These are phyloP conservation scores for Metschnikowia corniflorae DNA, from an alignment of 805 yeast species.

Conservation along the genomic window DNA sequence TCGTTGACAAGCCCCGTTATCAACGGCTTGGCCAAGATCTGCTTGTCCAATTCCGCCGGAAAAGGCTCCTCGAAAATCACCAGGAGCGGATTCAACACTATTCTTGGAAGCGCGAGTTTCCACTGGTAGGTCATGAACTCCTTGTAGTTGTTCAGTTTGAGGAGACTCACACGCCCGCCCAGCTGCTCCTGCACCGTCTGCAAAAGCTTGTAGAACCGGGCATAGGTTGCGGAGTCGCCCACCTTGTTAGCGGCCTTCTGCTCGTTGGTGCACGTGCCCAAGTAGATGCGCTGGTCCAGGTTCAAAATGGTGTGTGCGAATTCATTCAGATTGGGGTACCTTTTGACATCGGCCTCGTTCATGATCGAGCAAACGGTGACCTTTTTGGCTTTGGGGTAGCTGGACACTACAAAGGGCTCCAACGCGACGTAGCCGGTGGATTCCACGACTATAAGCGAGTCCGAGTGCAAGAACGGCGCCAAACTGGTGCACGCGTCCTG, in stretches of 20 bases:
- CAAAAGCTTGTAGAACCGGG: constrained; percentile 27
- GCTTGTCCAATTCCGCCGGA: constrained; percentile 55
- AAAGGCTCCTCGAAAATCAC: constrained; percentile 68
- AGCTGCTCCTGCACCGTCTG: constrained; percentile 34
- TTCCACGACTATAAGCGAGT: constrained; percentile 60
- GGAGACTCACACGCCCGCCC: constrained; percentile 39
- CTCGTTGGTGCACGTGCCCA: constrained; percentile 29
- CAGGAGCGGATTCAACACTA: constrained; percentile 74
- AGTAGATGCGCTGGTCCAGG: constrained; percentile 41
- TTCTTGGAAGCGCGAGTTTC: constrained; percentile 76
- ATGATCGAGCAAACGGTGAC: constrained; percentile 50
- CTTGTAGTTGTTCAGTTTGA: constrained; percentile 48
- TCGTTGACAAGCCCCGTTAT: constrained; percentile 77
- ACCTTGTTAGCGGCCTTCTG: constrained; percentile 11
- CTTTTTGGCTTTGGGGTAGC: constrained; percentile 30
- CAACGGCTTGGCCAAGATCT: constrained; percentile 81
- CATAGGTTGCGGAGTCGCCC: constrained; percentile 11
- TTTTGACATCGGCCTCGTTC: constrained; percentile 58
- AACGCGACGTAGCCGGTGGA: constrained; percentile 68
- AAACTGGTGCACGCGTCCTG: constrained; percentile 27
- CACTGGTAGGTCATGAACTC: constrained; percentile 75
- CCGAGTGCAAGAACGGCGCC: constrained; percentile 22
- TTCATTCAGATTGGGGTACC: constrained; percentile 21
- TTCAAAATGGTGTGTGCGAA: constrained; percentile 29
- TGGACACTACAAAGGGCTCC: constrained; percentile 61